phyloP scores from a whole-genome alignment of 2,329 filamentous ascomycete species.

The Penicillium sp. region DNA sequence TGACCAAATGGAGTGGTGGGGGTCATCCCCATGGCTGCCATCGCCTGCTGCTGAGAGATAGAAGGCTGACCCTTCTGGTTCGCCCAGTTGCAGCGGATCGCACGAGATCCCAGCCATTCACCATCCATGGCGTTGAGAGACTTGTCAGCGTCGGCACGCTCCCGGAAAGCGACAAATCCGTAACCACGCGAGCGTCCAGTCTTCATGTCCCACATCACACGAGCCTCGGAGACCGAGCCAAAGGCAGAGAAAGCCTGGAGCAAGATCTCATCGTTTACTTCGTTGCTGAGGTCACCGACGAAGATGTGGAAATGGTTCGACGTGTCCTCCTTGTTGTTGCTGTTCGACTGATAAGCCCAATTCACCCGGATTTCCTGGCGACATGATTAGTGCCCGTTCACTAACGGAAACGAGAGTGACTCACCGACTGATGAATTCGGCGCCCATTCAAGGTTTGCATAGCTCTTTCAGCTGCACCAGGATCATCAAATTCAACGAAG shows the following conservation, averaged over 20 bases:
- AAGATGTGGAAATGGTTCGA: slow-evolving; percentile 99
- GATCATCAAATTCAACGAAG: slow-evolving; percentile 98
- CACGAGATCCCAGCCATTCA: slow-evolving; percentile 95
- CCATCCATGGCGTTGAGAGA: slow-evolving; percentile 96
- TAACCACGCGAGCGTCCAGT: slow-evolving; percentile 95
- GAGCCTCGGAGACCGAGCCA: slow-evolving; percentile 90
- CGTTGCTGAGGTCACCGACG: slow-evolving; percentile 93
- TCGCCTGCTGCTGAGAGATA: slow-evolving; percentile 93
- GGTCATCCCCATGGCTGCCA: slow-evolving; percentile 97
- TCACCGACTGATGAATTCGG: slow-evolving; percentile 85
- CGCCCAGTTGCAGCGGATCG: slow-evolving; percentile 99
- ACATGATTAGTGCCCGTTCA: background rate
- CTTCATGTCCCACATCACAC: slow-evolving; percentile 99
- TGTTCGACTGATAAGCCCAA: slow-evolving; percentile 99
- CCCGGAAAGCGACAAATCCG: slow-evolving; percentile 94
- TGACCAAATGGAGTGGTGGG: slow-evolving; percentile 94
- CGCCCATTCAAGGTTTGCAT: slow-evolving; percentile 96
- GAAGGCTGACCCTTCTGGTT: slow-evolving; percentile 99
- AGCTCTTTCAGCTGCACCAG: slow-evolving; percentile 88
- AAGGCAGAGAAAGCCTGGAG: slow-evolving; percentile 93
- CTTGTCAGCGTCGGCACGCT: slow-evolving; percentile 89
- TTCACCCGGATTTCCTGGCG: slow-evolving; percentile 93
- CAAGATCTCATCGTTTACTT: slow-evolving; percentile 95
- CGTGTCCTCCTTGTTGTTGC: slow-evolving; percentile 88
- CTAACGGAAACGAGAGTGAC: slow-evolving; percentile 1